Conservation (phyloP, 257 asterid genomes). For the Solanum bukasovii region DNA sequence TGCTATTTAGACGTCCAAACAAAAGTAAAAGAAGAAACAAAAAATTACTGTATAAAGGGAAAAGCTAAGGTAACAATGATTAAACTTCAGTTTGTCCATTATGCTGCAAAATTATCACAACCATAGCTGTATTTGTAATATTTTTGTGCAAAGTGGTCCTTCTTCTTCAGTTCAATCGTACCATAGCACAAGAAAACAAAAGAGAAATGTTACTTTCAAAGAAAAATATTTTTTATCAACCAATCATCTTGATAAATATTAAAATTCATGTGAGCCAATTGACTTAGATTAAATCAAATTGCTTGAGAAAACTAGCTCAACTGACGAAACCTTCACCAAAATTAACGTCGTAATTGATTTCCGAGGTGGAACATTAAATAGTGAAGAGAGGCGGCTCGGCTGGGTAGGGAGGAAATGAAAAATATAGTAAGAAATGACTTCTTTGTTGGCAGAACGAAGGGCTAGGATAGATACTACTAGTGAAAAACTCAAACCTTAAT, state of each 20-base stretch:
- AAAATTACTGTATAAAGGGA: not conserved
- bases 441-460: not conserved
- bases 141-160: not conserved
- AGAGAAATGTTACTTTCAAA: not conserved
- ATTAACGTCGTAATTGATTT: not conserved
- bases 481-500: not conserved
- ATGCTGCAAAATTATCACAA: not conserved
- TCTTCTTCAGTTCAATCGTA: not conserved
- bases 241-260: not conserved
- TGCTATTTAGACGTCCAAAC: not conserved
- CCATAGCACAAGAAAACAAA: not conserved
- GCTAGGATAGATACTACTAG: no score
- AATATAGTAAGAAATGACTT: not conserved
- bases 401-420: not conserved
- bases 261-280: not conserved
- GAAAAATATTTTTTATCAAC: not conserved
- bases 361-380: not conserved
- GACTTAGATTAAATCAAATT: not conserved
- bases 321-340: not conserved
- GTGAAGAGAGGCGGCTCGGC: not conserved
- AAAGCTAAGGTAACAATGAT: not conserved
- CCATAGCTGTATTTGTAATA: not conserved
- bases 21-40: not conserved
- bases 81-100: not conserved
- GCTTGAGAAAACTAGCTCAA: not conserved